Evolutionary conservation across 805 yeast genomes (phyloP), one percentile per base, ranked within the genome.

Genomic region (Ogataea methanolica): DNA sequence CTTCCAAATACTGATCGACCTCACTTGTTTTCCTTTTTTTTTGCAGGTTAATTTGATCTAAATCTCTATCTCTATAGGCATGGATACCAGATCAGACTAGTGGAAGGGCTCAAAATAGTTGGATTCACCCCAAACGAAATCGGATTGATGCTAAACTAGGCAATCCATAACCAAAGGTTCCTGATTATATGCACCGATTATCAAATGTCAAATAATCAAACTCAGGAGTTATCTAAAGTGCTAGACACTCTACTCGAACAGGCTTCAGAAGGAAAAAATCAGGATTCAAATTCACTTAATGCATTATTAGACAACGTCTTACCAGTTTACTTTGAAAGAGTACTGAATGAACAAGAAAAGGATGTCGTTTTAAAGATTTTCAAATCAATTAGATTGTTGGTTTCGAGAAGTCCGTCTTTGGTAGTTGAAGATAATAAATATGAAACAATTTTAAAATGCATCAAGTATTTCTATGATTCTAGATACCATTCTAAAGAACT

Each of bases 301-400:
- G 62, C 68, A 6, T 49, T 66, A 15, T 40, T 66, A 7, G 49
- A 49, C 19, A 59, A 57, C 15, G 69, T 67, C 6, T 45, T 67
- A 33, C 61, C 67, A 0, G 59, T 59, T 1, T 64, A 60, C 36
- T 37, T 57, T 1, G 45, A 53, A 11, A 49, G 50, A 31, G 23
- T 33, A 3, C 45, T 53, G 12, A 41, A 46, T 31, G 44, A 23
- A 6, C 54, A 54, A 14, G 62, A 61, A 43, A 45, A 39, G 12
- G 38, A 45, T 14, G 57, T 60, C 12, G 55, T 57, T 2, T 22
- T 51, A 33, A 66, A 66, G 47, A 63, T 66, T 8, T 64, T 66
- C 46, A 51, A 52, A 31, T 62, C 67, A 1, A 41, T 65, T 9
- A 48, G 60, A 17, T 43, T 56, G 12, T 44, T 65, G 22, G 42